A percentile compares a stretch with the other conserved stretches of the same genome.
Evolutionary conservation across 1,139 yeast species (phyloP).

Genomic region (Suhomyces panamericanus): DNA sequence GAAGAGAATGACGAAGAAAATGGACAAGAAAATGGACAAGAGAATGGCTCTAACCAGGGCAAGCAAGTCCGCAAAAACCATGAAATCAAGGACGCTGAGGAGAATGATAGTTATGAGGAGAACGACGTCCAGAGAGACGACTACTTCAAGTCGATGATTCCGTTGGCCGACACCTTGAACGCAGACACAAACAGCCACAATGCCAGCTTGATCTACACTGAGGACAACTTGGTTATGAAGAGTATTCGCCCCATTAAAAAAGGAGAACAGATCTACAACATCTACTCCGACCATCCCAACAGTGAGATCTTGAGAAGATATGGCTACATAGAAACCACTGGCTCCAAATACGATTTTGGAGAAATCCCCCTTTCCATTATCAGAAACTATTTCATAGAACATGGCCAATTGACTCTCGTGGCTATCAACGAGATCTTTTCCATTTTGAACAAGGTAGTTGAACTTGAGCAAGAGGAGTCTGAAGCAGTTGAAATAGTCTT

Average conservation of each 20-base stretch:
- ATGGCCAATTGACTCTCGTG: conserved; percentile 20
- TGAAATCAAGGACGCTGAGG: conserved; percentile 7
- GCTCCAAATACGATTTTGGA: conserved; percentile 79
- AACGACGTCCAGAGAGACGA: conserved; percentile 33
- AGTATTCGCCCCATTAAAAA: conserved; percentile 59
- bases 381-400: conserved; percentile 31
- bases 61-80: conserved; percentile 8
- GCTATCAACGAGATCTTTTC: conserved; percentile 34
- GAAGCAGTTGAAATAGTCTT: conserved; percentile 48
- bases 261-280: conserved; percentile 80
- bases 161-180: conserved; percentile 86
- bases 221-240: conserved; percentile 59
- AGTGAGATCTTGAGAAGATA: conserved; percentile 84
- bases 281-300: conserved; percentile 90
- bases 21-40: no score
- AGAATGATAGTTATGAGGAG: neutral
- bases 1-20: conserved; percentile 18
- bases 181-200: conserved; percentile 81
- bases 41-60: conserved; percentile 4
- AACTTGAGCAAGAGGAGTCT: conserved; percentile 37
- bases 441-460: conserved; percentile 25
- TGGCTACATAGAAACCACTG: conserved; percentile 81
- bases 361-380: conserved; percentile 58
- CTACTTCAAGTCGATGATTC: conserved; percentile 81
- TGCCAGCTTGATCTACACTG: conserved; percentile 61